Evolutionary conservation across 2,329 filamentous ascomycete species (phyloP).

Genomic region (Thyridium curvatum): DNA sequence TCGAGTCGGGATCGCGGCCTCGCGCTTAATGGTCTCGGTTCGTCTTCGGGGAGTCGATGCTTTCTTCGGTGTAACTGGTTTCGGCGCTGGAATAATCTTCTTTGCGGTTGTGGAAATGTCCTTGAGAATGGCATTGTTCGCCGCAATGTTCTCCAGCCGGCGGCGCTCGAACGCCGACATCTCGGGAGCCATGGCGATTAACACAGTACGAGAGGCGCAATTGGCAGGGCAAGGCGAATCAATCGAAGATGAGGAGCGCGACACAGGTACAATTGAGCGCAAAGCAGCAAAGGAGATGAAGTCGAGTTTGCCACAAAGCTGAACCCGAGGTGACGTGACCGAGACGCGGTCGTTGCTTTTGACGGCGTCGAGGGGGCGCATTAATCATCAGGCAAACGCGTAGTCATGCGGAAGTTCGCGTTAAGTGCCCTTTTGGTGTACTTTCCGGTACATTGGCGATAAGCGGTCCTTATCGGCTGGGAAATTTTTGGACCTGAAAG

Average conservation of each 20-base stretch:
- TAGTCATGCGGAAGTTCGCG: too few relatives aligned
- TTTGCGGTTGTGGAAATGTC: constrained; percentile 69
- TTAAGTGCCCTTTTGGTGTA: too few relatives aligned
- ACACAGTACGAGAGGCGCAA: constrained; percentile 14
- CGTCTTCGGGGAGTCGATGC: constrained; percentile 30
- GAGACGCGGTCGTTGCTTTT: too few relatives aligned
- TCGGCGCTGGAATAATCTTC: constrained; percentile 55
- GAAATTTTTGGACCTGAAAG: too few relatives aligned
- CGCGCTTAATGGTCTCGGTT: constrained; percentile 23
- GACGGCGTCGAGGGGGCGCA: too few relatives aligned
- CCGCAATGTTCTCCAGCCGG: constrained; percentile 78
- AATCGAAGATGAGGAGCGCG: too few relatives aligned
- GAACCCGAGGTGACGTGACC: constrained; percentile 3
- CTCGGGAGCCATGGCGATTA: constrained; percentile 46
- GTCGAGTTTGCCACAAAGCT: background rate
- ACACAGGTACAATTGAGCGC: background rate
- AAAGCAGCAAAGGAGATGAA: background rate
- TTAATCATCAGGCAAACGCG: too few relatives aligned
- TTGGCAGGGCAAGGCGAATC: background rate
- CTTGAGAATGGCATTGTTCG: constrained; percentile 74
- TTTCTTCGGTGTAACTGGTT: constrained; percentile 35
- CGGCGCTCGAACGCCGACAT: constrained; percentile 84
- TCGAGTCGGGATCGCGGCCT: constrained; percentile 42
- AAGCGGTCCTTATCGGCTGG: too few relatives aligned
- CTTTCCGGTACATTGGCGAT: too few relatives aligned